phyloP scores from a whole-genome alignment of 1,284 basidiomycete species.

The Psilocybe mexicana region DNA sequence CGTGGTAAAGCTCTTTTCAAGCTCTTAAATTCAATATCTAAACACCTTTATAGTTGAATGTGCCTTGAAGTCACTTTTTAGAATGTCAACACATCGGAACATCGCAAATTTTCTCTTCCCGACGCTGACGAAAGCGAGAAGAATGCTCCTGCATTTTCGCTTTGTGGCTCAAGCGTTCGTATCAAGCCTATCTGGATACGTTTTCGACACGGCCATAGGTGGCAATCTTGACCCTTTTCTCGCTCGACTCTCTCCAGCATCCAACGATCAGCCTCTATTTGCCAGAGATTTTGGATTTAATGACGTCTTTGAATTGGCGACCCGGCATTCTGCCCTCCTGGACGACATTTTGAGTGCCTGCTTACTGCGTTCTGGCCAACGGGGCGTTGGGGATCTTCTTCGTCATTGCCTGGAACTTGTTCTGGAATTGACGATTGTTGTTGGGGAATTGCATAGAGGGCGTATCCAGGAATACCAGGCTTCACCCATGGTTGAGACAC shows the following conservation, averaged over 20 bases:
- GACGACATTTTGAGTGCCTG: slow-evolving; percentile 80
- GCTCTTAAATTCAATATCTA: background rate
- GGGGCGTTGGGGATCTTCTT: slow-evolving; percentile 65
- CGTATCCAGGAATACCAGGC: slow-evolving; percentile 62
- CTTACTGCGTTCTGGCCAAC: slow-evolving; percentile 73
- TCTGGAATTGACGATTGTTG: slow-evolving; percentile 68
- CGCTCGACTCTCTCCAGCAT: slow-evolving; percentile 34
- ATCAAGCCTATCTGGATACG: slow-evolving; percentile 61
- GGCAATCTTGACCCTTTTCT: slow-evolving; percentile 75
- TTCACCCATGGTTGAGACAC: slow-evolving; percentile 51
- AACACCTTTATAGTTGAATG: slow-evolving; percentile 56
- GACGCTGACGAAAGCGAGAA: slow-evolving; percentile 52
- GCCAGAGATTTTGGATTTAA: slow-evolving; percentile 38
- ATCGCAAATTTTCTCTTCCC: slow-evolving; percentile 54
- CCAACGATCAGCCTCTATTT: slow-evolving; percentile 4
- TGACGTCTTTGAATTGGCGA: slow-evolving; percentile 78
- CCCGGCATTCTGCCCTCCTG: slow-evolving; percentile 68
- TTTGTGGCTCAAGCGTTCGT: slow-evolving; percentile 76
- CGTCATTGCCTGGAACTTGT: slow-evolving; percentile 66
- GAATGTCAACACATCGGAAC: slow-evolving; percentile 48
- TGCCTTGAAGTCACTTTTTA: slow-evolving; percentile 66
- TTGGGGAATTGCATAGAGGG: slow-evolving; percentile 59
- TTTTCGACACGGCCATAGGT: slow-evolving; percentile 77
- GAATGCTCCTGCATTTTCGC: slow-evolving; percentile 63
- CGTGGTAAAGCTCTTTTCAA: slow-evolving; percentile 51